Evolutionary conservation across 305 asterid species (phyloP).

Genomic region (Withania somnifera): DNA sequence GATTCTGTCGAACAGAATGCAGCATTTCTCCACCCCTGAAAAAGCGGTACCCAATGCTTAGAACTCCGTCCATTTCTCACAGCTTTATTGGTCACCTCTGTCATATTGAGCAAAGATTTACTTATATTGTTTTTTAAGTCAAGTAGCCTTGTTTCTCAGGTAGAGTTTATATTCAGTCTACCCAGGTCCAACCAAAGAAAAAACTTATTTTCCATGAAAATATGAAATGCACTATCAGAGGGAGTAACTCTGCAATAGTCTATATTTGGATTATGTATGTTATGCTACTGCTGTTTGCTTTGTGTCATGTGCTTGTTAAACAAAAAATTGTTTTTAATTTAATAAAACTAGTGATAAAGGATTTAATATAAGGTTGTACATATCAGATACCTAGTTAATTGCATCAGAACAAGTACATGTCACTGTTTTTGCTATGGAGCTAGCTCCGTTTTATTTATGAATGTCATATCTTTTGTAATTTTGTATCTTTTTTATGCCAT

Average conservation of each 20-base stretch:
- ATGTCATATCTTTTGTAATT: background rate
- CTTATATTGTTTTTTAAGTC: background rate
- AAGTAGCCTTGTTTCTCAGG: background rate
- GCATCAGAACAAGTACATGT: background rate
- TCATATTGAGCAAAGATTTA: background rate
- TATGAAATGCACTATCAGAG: background rate
- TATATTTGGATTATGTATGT: background rate
- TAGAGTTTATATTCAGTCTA: background rate
- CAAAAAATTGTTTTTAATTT: background rate
- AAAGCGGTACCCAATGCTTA: conserved; percentile 61
- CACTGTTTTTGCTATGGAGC: background rate
- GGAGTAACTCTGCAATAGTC: background rate
- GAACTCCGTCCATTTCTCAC: conserved; percentile 1
- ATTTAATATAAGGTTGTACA: background rate
- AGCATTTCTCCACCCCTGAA: conserved; percentile 70
- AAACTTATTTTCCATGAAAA: background rate
- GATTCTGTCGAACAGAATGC: conserved; percentile 75
- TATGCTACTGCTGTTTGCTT: background rate
- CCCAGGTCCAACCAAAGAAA: background rate
- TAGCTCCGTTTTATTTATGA: background rate
- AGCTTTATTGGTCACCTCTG: background rate
- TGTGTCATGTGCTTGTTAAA: background rate
- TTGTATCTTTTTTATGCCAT: background rate
- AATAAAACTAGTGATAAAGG: background rate
- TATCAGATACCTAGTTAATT: background rate